Evolutionary conservation across 1,284 basidiomycete genomes (phyloP), one percentile per base, ranked within the genome.

Genomic region (Tilletia setariae): DNA sequence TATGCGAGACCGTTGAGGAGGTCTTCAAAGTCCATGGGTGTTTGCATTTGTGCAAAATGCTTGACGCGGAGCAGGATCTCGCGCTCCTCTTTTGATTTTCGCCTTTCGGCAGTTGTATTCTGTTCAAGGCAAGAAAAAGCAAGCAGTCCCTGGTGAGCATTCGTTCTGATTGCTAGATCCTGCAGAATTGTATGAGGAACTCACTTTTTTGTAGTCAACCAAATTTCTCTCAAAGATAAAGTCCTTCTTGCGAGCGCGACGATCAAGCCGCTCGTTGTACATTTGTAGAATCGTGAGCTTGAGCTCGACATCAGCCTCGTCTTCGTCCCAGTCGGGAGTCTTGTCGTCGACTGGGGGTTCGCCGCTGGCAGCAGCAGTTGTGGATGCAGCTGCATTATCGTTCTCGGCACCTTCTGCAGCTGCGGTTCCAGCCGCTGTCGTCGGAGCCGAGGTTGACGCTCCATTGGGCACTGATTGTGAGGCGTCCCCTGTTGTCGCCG

Each of bases 221-320:
- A 98, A 84, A 1, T 93, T 93, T 65, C 95, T 87, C 79, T 98
- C 91, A 79, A 94, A 95, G 82, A 98, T 91, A 70, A 98, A 84
- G n/a, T 89, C 88, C 84, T 98, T 98, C 51, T 87, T 88, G 79
- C 93, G 91, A 70, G 89, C 85, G 43, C 95, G 88, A 83, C 91
- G 93, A 73, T 94, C 91, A n/a, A 98, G 87, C 66, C 91, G 89
- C 72, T 93, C 92, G 76, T 89, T 89, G 85, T 98, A 98, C 85
- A 94, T 94, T 80, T 96, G 91, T 72, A 98, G 85, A 67, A 98
- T 83, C 0, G 91, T 89, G 42, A 97, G 85, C 85, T 98, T 98
- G 84, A 97, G 90, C 32, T 88, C 86, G n/a, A 98, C 85, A 43
- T 95, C 95, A 53, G 72, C 70, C 28, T 93, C 91, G 32, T 88